A percentile compares a stretch with the other conserved stretches of the same genome.
Evolutionary conservation across 768 basidiomycete genomes (phyloP).

Genomic region (Boletus patriciae): DNA sequence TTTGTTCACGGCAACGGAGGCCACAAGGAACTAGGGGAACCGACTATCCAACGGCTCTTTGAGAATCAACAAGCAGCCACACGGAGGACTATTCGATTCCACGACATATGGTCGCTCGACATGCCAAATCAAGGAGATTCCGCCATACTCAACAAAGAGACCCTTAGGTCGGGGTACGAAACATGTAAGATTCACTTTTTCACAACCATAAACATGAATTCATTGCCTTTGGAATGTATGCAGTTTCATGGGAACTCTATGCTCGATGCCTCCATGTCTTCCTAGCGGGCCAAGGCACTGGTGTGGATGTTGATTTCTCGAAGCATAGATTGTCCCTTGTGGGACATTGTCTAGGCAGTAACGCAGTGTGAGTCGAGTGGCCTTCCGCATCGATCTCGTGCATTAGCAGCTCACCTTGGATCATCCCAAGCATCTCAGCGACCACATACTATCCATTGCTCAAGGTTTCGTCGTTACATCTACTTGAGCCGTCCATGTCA

Average conservation of each 20-base stretch:
- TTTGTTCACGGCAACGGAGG: slow-evolving; percentile 2
- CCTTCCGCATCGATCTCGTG: too few relatives aligned
- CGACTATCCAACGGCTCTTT: background rate
- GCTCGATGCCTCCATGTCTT: slow-evolving; percentile 5
- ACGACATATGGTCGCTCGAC: slow-evolving; percentile 9
- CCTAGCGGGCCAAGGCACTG: background rate
- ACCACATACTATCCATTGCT: slow-evolving; percentile 1
- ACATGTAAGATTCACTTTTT: background rate
- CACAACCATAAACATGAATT: background rate
- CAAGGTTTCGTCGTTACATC: slow-evolving; percentile 7
- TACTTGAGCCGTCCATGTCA: background rate
- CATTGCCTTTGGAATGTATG: background rate
- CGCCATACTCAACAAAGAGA: slow-evolving; percentile 8
- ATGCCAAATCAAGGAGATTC: slow-evolving; percentile 11
- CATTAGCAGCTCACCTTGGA: background rate
- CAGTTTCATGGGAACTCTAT: slow-evolving; percentile 6
- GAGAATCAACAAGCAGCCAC: background rate
- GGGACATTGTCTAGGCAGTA: background rate
- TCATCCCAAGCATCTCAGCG: background rate
- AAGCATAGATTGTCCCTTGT: background rate
- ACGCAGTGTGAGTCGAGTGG: background rate
- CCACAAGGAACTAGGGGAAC: slow-evolving; percentile 15
- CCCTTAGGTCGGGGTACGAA: background rate
- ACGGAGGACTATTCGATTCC: background rate
- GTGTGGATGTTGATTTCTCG: slow-evolving; percentile 10